Evolutionary conservation across 495 filamentous ascomycete genomes (phyloP).

Genomic region (Cercophora sp.): DNA sequence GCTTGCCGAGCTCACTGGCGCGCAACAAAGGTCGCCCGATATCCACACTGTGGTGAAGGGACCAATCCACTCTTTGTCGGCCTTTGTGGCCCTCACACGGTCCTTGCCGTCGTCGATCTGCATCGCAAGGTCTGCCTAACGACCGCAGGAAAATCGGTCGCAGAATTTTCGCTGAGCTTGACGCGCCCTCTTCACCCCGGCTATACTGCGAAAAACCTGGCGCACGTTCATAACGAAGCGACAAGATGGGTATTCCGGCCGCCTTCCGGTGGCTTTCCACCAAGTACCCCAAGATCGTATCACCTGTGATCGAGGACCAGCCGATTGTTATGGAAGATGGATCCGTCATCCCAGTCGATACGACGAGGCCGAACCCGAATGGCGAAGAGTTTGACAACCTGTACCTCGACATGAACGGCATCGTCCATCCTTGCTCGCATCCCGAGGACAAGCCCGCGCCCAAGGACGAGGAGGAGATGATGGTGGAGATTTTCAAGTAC

Average conservation of each 20-base stretch:
- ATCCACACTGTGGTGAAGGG: too few species aligned
- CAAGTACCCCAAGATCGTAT: constrained; percentile 96
- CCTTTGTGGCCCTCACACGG: too few species aligned
- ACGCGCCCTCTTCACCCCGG: too few species aligned
- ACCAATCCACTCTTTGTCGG: too few species aligned
- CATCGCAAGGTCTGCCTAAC: too few species aligned
- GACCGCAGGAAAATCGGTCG: too few species aligned
- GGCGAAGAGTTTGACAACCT: constrained; percentile 97
- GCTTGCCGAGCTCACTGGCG: too few species aligned
- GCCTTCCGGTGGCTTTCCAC: constrained; percentile 90
- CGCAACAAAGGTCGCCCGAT: too few species aligned
- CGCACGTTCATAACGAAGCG: neutral
- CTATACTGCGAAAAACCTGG: neutral
- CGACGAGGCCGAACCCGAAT: constrained; percentile 85
- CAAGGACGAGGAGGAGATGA: constrained; percentile 97
- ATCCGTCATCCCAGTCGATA: constrained; percentile 75
- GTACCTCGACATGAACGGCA: constrained; percentile 99
- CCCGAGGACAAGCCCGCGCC: constrained; percentile 90
- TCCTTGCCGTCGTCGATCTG: too few species aligned
- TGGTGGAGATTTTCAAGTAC: constrained; percentile 95
- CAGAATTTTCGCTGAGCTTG: too few species aligned
- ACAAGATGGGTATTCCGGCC: constrained; percentile 90
- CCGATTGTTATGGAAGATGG: constrained; percentile 73
- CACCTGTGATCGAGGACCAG: constrained; percentile 80
- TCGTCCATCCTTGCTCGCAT: constrained; percentile 98